phyloP scores from a whole-genome alignment of 2,329 filamentous ascomycete genomes.

The Penicillium sclerotigenum region DNA sequence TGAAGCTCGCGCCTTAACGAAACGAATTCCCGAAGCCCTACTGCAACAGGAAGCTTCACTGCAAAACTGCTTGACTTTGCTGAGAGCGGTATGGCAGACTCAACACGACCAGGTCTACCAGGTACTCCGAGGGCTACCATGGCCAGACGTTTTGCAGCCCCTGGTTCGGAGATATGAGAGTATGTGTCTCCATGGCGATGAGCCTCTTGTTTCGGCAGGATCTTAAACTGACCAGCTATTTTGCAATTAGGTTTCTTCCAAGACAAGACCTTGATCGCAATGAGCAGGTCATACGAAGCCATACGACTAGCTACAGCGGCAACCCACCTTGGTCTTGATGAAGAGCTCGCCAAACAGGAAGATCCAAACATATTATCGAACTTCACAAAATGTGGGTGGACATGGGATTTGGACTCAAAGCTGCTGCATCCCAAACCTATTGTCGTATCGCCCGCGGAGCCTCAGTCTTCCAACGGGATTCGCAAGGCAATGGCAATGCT shows the following conservation, averaged over 20 bases:
- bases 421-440: slow-evolving; percentile 36
- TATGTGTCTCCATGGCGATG: slow-evolving; percentile 19
- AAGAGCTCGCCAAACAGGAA: slow-evolving; percentile 24
- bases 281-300: slow-evolving; percentile 41
- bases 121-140: slow-evolving; percentile 33
- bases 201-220: neutral
- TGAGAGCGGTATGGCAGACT: slow-evolving; percentile 41
- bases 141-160: slow-evolving; percentile 33
- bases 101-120: slow-evolving; percentile 37
- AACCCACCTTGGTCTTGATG: slow-evolving; percentile 37
- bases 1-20: slow-evolving; percentile 41
- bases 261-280: slow-evolving; percentile 37
- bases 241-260: slow-evolving; percentile 35
- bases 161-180: slow-evolving; percentile 37
- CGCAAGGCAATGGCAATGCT: slow-evolving; percentile 35
- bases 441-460: slow-evolving; percentile 12
- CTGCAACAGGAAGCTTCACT: slow-evolving; percentile 30
- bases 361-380: slow-evolving; percentile 31
- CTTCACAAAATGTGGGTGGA: slow-evolving; percentile 39
- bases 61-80: slow-evolving; percentile 35
- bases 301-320: slow-evolving; percentile 38
- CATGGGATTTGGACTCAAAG: slow-evolving; percentile 35
- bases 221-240: neutral
- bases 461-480: slow-evolving; percentile 27
- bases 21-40: slow-evolving; percentile 35